Percentiles rank a stretch among this genome's conserved stretches.
These are phyloP conservation scores for Kwoniella europaea DNA, from an alignment of 768 basidiomycete genomes.

Conservation along the genomic window DNA sequence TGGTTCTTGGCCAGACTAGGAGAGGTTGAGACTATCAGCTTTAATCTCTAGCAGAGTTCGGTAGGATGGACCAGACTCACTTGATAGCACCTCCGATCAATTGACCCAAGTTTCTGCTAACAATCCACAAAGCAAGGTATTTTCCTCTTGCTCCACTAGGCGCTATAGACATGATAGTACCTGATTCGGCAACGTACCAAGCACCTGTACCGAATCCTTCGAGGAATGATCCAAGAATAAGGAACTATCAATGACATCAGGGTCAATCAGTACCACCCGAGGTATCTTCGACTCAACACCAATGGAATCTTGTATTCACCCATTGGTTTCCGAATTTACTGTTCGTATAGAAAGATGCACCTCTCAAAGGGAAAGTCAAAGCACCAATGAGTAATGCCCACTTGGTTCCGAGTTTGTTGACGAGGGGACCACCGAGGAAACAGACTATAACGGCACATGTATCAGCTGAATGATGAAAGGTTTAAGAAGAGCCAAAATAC, in stretches of 20 bases:
- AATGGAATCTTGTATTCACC: background rate
- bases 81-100: slow-evolving; percentile 36
- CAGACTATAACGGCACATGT: slow-evolving; percentile 6
- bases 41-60: no score
- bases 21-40: no score
- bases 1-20: slow-evolving; percentile 15
- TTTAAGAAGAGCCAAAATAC: background rate
- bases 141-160: slow-evolving; percentile 29
- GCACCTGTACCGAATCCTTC: slow-evolving; percentile 29
- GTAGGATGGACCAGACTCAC: background rate
- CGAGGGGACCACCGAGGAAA: slow-evolving; percentile 43
- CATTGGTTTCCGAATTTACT: slow-evolving; percentile 18
- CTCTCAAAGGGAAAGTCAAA: slow-evolving; percentile 21
- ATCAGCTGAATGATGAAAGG: background rate
- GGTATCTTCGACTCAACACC: no score
- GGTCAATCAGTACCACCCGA: background rate
- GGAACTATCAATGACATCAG: slow-evolving; percentile 2
- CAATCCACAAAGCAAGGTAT: slow-evolving; percentile 37
- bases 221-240: slow-evolving; percentile 21
- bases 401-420: slow-evolving; percentile 48
- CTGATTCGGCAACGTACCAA: slow-evolving; percentile 35
- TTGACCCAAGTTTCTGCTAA: slow-evolving; percentile 29
- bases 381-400: slow-evolving; percentile 38
- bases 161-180: slow-evolving; percentile 32
- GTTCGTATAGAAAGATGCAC: slow-evolving; percentile 21